Percentiles rank a stretch among this genome's conserved stretches.
Conservation (phyloP, 2,329 filamentous ascomycete genomes). For the Trichoderma sp. region DNA sequence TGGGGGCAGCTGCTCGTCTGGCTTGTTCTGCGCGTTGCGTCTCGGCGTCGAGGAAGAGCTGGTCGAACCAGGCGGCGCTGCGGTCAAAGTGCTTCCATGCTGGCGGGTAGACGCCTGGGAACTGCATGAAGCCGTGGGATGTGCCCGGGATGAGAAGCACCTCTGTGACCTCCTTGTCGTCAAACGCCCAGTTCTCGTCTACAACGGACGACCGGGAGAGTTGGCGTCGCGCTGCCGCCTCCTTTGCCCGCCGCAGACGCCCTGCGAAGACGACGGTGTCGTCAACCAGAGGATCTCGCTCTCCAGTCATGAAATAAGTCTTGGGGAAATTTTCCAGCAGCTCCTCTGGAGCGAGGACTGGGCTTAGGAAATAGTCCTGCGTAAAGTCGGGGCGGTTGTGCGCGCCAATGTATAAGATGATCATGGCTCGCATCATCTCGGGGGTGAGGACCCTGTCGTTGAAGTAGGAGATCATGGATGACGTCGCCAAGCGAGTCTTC, state of each 20-base stretch:
- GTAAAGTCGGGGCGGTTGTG: slow-evolving; percentile 91
- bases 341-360: slow-evolving; percentile 81
- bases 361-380: slow-evolving; percentile 86
- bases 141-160: slow-evolving; percentile 84
- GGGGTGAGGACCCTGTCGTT: slow-evolving; percentile 92
- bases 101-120: slow-evolving; percentile 81
- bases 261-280: slow-evolving; percentile 97
- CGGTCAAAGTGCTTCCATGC: slow-evolving; percentile 84
- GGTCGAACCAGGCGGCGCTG: slow-evolving; percentile 76
- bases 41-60: slow-evolving; percentile 62
- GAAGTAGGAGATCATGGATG: slow-evolving; percentile 97
- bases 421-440: slow-evolving; percentile 99
- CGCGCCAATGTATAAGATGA: slow-evolving; percentile 93
- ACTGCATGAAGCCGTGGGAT: slow-evolving; percentile 91
- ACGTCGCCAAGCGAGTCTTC: slow-evolving; percentile 85
- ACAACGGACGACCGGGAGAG: slow-evolving; percentile 16
- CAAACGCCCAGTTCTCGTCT: slow-evolving; percentile 27
- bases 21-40: slow-evolving; percentile 32
- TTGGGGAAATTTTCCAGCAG: slow-evolving; percentile 87
- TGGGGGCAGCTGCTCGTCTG: slow-evolving; percentile 18
- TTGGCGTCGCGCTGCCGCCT: slow-evolving; percentile 38
- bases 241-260: slow-evolving; percentile 75
- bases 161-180: slow-evolving; percentile 53
- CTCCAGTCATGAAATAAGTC: slow-evolving; percentile 89
- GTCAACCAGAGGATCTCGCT: slow-evolving; percentile 91